Percentiles rank a stretch among this genome's conserved stretches.
Conservation (phyloP, 2,329 filamentous ascomycete genomes). For the Fusarium guadeloupense region DNA sequence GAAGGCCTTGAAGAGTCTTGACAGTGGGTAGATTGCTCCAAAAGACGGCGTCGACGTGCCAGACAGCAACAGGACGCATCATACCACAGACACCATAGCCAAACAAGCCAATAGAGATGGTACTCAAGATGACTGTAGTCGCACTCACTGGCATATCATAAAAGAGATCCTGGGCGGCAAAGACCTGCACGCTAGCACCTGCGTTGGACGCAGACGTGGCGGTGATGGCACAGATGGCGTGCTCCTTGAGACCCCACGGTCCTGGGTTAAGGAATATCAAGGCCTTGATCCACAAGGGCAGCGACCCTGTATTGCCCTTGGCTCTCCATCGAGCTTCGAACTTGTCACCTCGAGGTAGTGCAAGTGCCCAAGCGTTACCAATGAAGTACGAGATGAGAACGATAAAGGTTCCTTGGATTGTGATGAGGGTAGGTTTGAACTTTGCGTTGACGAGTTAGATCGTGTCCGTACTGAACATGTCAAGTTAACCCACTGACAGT, state of each 20-base stretch:
- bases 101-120: constrained; percentile 64
- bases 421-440: constrained; percentile 62
- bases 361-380: constrained; percentile 51
- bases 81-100: constrained; percentile 64
- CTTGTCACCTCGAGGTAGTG: constrained; percentile 62
- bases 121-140: constrained; percentile 57
- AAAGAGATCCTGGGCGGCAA: constrained; percentile 61
- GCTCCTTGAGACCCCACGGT: constrained; percentile 65
- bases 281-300: constrained; percentile 53
- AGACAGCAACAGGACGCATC: constrained; percentile 63
- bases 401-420: constrained; percentile 63
- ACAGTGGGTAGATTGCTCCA: constrained; percentile 63
- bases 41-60: constrained; percentile 65
- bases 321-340: constrained; percentile 58
- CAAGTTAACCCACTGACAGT: constrained; percentile 46
- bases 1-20: constrained; percentile 63
- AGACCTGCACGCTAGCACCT: constrained; percentile 52
- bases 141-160: constrained; percentile 58
- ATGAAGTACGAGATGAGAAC: constrained; percentile 66
- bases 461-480: too few species aligned
- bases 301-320: constrained; percentile 51
- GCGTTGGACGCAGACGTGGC: constrained; percentile 64
- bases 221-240: constrained; percentile 63
- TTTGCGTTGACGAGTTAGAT: constrained; percentile 35
- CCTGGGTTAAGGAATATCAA: constrained; percentile 60